phyloP scores from a whole-genome alignment of 106 monocot genomes.

The Xerophyta viscosa region DNA sequence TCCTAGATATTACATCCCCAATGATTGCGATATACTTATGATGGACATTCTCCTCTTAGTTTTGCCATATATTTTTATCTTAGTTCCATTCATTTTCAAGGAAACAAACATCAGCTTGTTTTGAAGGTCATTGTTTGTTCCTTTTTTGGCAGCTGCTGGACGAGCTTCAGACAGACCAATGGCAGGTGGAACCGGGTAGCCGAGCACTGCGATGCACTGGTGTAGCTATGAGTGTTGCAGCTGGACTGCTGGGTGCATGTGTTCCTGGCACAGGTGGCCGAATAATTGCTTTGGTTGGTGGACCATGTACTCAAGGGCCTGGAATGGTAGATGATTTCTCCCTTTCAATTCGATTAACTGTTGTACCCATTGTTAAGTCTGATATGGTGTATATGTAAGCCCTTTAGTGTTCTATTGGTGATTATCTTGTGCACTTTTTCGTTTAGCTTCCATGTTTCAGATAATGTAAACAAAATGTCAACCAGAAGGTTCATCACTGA shows the following conservation, averaged over 20 bases:
- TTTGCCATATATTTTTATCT: too few relatives aligned
- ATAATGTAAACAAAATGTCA: too few relatives aligned
- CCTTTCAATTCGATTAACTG: neutral
- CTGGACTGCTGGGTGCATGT: conserved; percentile 84
- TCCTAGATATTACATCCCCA: too few relatives aligned
- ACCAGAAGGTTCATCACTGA: too few relatives aligned
- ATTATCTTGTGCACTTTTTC: too few relatives aligned
- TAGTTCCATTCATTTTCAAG: too few relatives aligned
- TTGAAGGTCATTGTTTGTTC: neutral
- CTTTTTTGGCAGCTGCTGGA: conserved; percentile 59
- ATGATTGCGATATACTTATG: too few relatives aligned
- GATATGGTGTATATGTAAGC: too few relatives aligned
- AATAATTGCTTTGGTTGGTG: conserved; percentile 88
- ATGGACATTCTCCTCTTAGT: too few relatives aligned
- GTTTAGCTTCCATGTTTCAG: too few relatives aligned
- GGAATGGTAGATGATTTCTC: conserved; percentile 62
- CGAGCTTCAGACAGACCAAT: conserved; percentile 92
- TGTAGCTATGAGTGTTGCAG: conserved; percentile 87
- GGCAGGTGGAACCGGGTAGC: conserved; percentile 78
- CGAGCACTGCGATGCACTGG: conserved; percentile 85
- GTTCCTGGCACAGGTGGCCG: conserved; percentile 91
- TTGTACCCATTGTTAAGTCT: too few relatives aligned
- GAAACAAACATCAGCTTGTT: neutral
- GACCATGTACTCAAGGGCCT: conserved; percentile 93
- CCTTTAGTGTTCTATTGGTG: too few relatives aligned